phyloP scores from a whole-genome alignment of 768 basidiomycete genomes.

The Termitomyces heimii region DNA sequence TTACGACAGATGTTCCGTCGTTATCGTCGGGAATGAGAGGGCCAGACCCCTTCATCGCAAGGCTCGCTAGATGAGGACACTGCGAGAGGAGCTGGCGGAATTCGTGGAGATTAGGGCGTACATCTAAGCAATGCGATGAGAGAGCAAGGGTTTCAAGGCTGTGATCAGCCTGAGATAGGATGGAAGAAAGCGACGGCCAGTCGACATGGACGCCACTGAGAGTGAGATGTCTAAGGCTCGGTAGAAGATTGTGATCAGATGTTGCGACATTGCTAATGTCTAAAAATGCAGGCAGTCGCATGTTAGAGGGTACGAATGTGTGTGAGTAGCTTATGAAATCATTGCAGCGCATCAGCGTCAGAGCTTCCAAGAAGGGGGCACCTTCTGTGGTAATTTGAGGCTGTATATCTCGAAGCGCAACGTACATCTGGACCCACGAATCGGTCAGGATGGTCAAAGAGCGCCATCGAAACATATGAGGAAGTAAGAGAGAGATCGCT shows the following conservation, averaged over 20 bases:
- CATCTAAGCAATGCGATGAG: slow-evolving; percentile 46
- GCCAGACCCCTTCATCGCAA: slow-evolving; percentile 46
- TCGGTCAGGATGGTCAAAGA: slow-evolving; percentile 50
- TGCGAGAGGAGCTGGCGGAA: slow-evolving; percentile 37
- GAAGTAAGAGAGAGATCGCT: slow-evolving; percentile 42
- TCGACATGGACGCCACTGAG: slow-evolving; percentile 55
- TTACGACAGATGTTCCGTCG: slow-evolving; percentile 8
- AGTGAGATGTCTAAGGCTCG: slow-evolving; percentile 40
- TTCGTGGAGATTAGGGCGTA: slow-evolving; percentile 43
- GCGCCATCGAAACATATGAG: slow-evolving; percentile 46
- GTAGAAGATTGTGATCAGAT: slow-evolving; percentile 22
- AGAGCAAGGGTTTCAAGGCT: slow-evolving; percentile 35
- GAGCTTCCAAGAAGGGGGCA: slow-evolving; percentile 39
- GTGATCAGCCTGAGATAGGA: slow-evolving; percentile 36
- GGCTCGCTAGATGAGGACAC: slow-evolving; percentile 32
- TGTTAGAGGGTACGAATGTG: slow-evolving; percentile 34
- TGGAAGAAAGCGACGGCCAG: slow-evolving; percentile 37
- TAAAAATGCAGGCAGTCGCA: slow-evolving; percentile 31
- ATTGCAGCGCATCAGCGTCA: slow-evolving; percentile 57
- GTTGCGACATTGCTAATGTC: slow-evolving; percentile 17
- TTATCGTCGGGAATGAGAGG: slow-evolving; percentile 21
- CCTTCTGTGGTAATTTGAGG: slow-evolving; percentile 24
- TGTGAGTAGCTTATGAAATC: slow-evolving; percentile 43
- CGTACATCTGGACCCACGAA: slow-evolving; percentile 52
- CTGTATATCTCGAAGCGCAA: slow-evolving; percentile 41